Conservation (phyloP, 805 yeast species). For the Candida xiaguanensis region DNA sequence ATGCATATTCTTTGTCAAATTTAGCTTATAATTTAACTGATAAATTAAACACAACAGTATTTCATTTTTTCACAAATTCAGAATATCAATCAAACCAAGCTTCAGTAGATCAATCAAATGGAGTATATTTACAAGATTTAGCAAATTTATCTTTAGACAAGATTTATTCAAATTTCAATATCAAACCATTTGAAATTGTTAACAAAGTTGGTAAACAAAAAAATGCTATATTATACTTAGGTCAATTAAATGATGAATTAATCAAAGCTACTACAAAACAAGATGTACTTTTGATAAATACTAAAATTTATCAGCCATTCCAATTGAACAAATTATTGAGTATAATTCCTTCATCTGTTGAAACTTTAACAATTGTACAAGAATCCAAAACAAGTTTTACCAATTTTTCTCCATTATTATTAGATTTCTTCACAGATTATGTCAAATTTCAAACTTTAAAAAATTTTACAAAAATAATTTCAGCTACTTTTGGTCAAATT, state of each 20-base stretch:
- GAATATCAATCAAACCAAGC: conserved; percentile 10
- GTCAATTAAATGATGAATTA: conserved; percentile 49
- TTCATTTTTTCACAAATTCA: conserved; percentile 59
- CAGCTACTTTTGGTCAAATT: conserved; percentile 54
- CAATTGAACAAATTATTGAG: conserved; percentile 46
- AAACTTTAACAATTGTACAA: conserved; percentile 59
- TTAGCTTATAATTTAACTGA: conserved; percentile 59
- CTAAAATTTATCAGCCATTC: conserved; percentile 76
- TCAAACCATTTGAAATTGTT: conserved; percentile 27
- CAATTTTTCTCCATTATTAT: conserved; percentile 63
- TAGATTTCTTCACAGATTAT: conserved; percentile 69
- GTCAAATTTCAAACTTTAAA: conserved; percentile 42
- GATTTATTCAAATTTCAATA: conserved; percentile 19
- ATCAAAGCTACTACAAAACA: conserved; percentile 34
- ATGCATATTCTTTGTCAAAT: conserved; percentile 43
- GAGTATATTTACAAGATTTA: conserved; percentile 15
- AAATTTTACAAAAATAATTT: conserved; percentile 49
- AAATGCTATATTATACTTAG: conserved; percentile 59
- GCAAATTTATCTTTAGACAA: conserved; percentile 18
- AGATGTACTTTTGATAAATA: conserved; percentile 47
- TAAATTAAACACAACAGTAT: conserved; percentile 49
- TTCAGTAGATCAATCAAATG: conserved; percentile 12
- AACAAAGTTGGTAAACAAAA: conserved; percentile 35
- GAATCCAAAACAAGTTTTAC: conserved; percentile 41
- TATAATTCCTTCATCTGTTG: conserved; percentile 51